Evolutionary conservation across 495 filamentous ascomycete genomes (phyloP).

Genomic region (Talaromyces liani): DNA sequence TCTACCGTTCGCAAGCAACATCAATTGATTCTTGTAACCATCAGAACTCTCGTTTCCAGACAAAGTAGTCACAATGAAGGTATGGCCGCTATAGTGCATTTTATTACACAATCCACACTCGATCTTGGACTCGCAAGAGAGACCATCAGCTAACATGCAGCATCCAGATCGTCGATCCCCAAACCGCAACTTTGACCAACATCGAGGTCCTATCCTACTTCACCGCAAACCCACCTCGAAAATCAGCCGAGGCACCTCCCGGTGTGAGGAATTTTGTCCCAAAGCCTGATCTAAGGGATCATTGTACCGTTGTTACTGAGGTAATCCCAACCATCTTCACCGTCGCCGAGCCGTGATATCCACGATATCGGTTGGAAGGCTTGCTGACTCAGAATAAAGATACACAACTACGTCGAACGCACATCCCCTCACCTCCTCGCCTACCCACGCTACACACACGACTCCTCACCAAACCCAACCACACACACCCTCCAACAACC

Average conservation of each 20-base stretch:
- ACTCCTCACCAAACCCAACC: constrained; percentile 14
- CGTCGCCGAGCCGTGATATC: background rate
- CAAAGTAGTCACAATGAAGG: constrained; percentile 5
- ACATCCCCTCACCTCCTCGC: constrained; percentile 31
- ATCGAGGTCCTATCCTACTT: constrained; percentile 57
- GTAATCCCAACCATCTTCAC: constrained; percentile 16
- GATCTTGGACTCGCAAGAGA: background rate
- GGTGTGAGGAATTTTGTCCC: constrained; percentile 28
- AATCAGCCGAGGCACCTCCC: constrained; percentile 31
- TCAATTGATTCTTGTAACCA: background rate
- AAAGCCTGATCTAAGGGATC: constrained; percentile 36
- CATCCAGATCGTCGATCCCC: constrained; percentile 51
- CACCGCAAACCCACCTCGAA: constrained; percentile 36
- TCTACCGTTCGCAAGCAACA: background rate
- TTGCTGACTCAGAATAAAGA: constrained; percentile 14
- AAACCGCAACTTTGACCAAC: constrained; percentile 56
- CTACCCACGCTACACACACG: constrained; percentile 23
- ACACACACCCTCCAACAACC: constrained; percentile 21
- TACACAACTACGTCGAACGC: constrained; percentile 37
- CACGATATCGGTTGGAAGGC: background rate
- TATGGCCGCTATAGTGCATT: background rate
- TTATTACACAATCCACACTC: background rate
- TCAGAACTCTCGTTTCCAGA: background rate
- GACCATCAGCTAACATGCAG: background rate
- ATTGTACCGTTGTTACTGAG: constrained; percentile 46